Evolutionary conservation across 1,139 yeast species (phyloP).

Genomic region (Torulaspora pretoriensis): DNA sequence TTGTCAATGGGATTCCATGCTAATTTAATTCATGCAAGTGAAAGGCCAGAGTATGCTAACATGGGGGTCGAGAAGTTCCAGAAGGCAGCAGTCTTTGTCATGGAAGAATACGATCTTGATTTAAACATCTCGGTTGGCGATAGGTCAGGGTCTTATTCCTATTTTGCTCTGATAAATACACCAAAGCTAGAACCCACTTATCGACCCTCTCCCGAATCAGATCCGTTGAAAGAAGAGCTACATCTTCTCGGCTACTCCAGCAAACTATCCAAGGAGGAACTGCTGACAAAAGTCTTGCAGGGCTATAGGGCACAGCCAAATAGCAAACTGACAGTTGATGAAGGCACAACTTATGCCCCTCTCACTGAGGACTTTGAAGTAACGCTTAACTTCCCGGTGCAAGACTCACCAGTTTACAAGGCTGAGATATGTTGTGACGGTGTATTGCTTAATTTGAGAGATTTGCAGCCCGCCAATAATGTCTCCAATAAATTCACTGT

Average conservation of each 20-base stretch:
- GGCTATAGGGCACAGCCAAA: constrained; percentile 56
- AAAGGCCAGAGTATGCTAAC: constrained; percentile 59
- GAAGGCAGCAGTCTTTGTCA: constrained; percentile 58
- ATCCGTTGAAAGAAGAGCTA: constrained; percentile 47
- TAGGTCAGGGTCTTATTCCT: constrained; percentile 43
- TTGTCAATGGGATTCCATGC: constrained; percentile 87
- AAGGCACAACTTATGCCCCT: constrained; percentile 43
- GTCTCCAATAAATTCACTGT: constrained; percentile 12
- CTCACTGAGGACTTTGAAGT: constrained; percentile 35
- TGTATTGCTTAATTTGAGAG: constrained; percentile 23
- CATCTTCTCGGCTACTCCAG: constrained; percentile 54
- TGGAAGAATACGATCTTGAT: constrained; percentile 35
- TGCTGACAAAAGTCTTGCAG: constrained; percentile 52
- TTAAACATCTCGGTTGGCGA: constrained; percentile 34
- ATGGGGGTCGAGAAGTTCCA: constrained; percentile 65
- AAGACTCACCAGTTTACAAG: constrained; percentile 21
- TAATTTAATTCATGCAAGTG: constrained; percentile 65
- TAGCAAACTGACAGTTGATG: constrained; percentile 44
- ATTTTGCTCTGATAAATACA: constrained; percentile 61
- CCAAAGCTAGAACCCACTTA: constrained; percentile 64
- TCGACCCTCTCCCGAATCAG: constrained; percentile 67
- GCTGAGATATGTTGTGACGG: constrained; percentile 58
- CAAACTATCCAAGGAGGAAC: constrained; percentile 34
- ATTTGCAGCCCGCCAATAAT: constrained; percentile 6
- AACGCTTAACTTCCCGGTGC: constrained; percentile 30